Percentiles rank a stretch among this genome's conserved stretches.
Evolutionary conservation across 1,284 basidiomycete genomes (phyloP).

Genomic region (Psilocybe mexicana): DNA sequence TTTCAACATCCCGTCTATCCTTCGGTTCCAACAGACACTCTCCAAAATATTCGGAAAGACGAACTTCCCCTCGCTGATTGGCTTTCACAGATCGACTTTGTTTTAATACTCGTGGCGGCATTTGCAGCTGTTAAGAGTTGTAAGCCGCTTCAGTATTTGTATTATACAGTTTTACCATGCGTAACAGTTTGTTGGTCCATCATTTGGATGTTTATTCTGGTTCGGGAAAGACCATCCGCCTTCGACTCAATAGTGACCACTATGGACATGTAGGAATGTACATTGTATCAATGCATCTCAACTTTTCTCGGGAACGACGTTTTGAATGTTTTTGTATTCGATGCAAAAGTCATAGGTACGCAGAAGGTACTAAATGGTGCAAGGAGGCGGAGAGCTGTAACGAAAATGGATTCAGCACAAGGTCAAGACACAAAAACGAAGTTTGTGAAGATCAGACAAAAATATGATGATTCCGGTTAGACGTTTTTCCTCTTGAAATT

Average conservation of each 20-base stretch:
- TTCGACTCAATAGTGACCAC: no score
- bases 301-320: background rate
- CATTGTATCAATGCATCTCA: background rate
- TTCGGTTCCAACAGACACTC: background rate
- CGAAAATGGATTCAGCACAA: slow-evolving; percentile 9
- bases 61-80: background rate
- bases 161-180: slow-evolving; percentile 2
- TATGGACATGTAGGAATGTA: background rate
- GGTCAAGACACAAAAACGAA: slow-evolving; percentile 6
- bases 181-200: slow-evolving; percentile 3
- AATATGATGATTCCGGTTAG: slow-evolving; percentile 85
- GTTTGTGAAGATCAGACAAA: slow-evolving; percentile 55
- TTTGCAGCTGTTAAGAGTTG: background rate
- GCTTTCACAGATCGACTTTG: background rate
- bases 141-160: background rate
- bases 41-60: background rate
- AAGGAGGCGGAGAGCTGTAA: background rate
- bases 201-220: slow-evolving; percentile 1
- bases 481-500: slow-evolving; percentile 67
- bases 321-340: background rate
- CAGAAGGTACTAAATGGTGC: background rate
- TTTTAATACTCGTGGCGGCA: background rate
- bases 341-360: background rate
- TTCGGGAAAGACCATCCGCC: background rate
- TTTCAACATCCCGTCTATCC: slow-evolving; percentile 9